phyloP scores from a whole-genome alignment of 2,329 filamentous ascomycete genomes.

The Ascochyta fabae region DNA sequence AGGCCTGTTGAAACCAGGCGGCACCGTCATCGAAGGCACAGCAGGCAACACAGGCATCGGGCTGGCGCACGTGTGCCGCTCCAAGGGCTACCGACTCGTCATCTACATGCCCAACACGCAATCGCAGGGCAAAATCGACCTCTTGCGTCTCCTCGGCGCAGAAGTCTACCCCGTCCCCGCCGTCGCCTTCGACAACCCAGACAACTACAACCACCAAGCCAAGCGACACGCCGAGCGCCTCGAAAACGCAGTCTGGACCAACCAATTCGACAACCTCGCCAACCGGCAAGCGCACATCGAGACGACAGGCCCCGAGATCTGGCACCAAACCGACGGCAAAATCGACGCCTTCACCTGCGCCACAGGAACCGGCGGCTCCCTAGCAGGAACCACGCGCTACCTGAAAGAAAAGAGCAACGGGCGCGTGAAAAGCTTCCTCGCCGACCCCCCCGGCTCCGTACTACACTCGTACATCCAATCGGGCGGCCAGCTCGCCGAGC shows the following conservation, averaged over 20 bases:
- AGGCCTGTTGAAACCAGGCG: constrained; percentile 80
- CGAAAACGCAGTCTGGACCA: constrained; percentile 95
- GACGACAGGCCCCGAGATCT: constrained; percentile 97
- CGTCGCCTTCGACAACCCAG: constrained; percentile 90
- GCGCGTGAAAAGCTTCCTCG: constrained; percentile 83
- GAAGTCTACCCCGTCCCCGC: constrained; percentile 96
- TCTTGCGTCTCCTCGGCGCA: constrained; percentile 86
- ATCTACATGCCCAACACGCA: constrained; percentile 99
- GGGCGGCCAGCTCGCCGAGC: constrained; percentile 82
- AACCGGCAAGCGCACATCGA: constrained; percentile 95
- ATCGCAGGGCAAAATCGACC: constrained; percentile 96
- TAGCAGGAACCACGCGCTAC: constrained; percentile 87
- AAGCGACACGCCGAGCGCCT: constrained; percentile 83
- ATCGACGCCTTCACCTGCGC: constrained; percentile 95
- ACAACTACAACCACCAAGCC: constrained; percentile 99
- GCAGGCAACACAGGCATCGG: constrained; percentile 98
- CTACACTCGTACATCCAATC: constrained; percentile 90
- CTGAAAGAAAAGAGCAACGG: constrained; percentile 83
- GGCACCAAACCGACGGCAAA: constrained; percentile 84
- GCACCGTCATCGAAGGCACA: constrained; percentile 95
- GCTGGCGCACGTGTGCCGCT: constrained; percentile 93
- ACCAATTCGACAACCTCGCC: constrained; percentile 97
- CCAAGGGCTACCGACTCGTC: constrained; percentile 89
- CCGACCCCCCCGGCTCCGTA: constrained; percentile 92
- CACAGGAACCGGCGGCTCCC: constrained; percentile 89